Evolutionary conservation across 2,329 filamentous ascomycete genomes (phyloP), one percentile per base, ranked within the genome.

Genomic region (Pseudogymnoascus sp.): DNA sequence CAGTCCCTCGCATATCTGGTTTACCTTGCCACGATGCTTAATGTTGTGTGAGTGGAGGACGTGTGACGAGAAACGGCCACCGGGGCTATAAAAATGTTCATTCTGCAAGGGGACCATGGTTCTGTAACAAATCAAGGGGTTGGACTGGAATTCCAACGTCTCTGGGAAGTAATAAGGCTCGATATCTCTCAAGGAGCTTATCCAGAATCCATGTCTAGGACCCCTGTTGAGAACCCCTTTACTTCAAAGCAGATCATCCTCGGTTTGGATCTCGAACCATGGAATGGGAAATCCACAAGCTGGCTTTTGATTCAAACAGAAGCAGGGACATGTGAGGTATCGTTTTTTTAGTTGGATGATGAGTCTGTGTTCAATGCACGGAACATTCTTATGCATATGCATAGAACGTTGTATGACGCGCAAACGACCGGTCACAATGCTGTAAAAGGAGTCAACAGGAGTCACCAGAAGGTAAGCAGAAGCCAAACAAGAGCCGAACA

Each of bases 11-110:
- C 48, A 55, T 55, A 55, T 55, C 29, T 55, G n/a, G 48, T 7
- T 55, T 55, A 55, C 29, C 48, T 55, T 33, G 29, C 48, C 48
- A 55, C n/a, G 48, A 55, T 27, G 48, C 8, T 55, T 55, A 17
- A 33, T 55, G 27, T 5, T 33, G n/a, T 21, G 27, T 55, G 48
- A 55, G 48, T 55, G 48, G 27, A 33, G 15, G 48, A 21, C n/a
- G 48, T 55, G 6, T 55, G 48, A 33, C 48, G 29, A 33, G 29
- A 55, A 55, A 33, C 9, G 15, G 48, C 25, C 8, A n/a, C 8
- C 27, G 33, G 27, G 27, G 27, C 15, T 21, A 55, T 33, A 55
- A 55, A 15, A 55, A 33, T 55, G 48, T 12, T 33, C 5, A 5
- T 55, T 9, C 27, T 55, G 48, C 48, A 55, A 55, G 48, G 48